These are phyloP conservation scores for Tuber magnatum DNA, from an alignment of 495 filamentous ascomycete genomes.

Conservation along the genomic window DNA sequence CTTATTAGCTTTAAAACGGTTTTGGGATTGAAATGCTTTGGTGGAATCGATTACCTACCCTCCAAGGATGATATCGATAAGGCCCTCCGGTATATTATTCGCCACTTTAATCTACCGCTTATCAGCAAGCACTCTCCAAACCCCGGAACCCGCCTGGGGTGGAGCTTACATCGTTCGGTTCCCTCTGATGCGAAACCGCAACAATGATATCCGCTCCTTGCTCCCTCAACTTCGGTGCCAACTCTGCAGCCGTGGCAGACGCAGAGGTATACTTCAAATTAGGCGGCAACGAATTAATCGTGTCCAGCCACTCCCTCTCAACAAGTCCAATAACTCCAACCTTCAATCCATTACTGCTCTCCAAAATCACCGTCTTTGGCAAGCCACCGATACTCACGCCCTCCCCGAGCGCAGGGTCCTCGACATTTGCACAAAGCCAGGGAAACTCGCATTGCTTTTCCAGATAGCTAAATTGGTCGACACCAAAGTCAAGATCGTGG, in stretches of 20 bases:
- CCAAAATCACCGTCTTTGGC: conserved; percentile 66
- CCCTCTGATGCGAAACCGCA: conserved; percentile 73
- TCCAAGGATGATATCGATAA: conserved; percentile 76
- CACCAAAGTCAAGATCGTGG: conserved; percentile 92
- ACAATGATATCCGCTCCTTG: conserved; percentile 76
- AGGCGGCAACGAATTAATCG: conserved; percentile 76
- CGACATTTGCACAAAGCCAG: conserved; percentile 79
- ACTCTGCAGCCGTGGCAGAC: conserved; percentile 58
- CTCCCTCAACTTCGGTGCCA: conserved; percentile 61
- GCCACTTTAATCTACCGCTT: conserved; percentile 59
- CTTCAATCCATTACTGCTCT: conserved; percentile 73
- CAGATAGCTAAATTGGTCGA: conserved; percentile 66
- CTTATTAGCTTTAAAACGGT: conserved; percentile 13
- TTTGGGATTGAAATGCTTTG: background rate
- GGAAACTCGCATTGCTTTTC: conserved; percentile 70
- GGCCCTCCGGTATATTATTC: conserved; percentile 54
- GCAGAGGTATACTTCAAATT: conserved; percentile 73
- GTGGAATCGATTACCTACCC: conserved; percentile 44
- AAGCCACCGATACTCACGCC: conserved; percentile 44
- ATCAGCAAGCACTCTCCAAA: conserved; percentile 5
- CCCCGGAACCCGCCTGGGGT: background rate
- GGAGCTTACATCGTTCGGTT: conserved; percentile 59
- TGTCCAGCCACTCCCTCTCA: conserved; percentile 71
- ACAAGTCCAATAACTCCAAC: conserved; percentile 77
- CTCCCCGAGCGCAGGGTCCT: conserved; percentile 68